Evolutionary conservation across 2,329 filamentous ascomycete genomes (phyloP), one percentile per base, ranked within the genome.

Genomic region (Juglanconis juglandina): DNA sequence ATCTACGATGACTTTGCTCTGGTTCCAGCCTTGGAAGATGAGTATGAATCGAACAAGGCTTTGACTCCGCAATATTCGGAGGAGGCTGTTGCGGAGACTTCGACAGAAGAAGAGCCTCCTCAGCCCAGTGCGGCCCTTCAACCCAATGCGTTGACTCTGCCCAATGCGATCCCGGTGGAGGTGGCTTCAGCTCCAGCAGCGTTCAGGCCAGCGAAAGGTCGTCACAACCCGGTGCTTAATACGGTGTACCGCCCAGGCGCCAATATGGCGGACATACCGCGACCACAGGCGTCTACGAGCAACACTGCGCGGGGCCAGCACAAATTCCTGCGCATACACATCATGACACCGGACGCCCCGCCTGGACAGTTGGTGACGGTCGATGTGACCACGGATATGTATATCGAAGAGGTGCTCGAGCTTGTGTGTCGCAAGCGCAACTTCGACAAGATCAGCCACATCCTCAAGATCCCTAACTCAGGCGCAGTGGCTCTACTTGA

Each of bases 1-100:
- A 87, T 89, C 1, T 91, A 88, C 77, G 90, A 94, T 67, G 91
- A 95, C 66, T 94, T 96, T 73, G 91, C 88, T 11, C 78, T 96
- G 33, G 89, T 91, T 11, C 84, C 87, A 68, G 91, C 91, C 3
- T 87, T 85, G 1, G 79, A 85, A 60, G 83, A 82, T 10, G 87
- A 90, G 67, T 89, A 87, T 66, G 78, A 79, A 58, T 87, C 90
- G 58, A 92, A 93, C 68, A 85, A 90, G 69, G 79, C 76, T 46
- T 70, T 85, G 56, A 91, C 89, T 3, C 88, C 88, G 5, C 80
- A 89, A 55, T 88, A 87, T 62, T 83, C 84, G 56, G 80, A 84
- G 60, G 85, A 87, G 51, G 61, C 71, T 61, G 68, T 70, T 47
- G 64, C 72, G 52, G 71, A 79, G 63, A 67, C 72, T 39, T 67